Percentiles rank a stretch among this genome's conserved stretches.
Conservation (phyloP, 257 asterid genomes). For the Solanum boliviense region DNA sequence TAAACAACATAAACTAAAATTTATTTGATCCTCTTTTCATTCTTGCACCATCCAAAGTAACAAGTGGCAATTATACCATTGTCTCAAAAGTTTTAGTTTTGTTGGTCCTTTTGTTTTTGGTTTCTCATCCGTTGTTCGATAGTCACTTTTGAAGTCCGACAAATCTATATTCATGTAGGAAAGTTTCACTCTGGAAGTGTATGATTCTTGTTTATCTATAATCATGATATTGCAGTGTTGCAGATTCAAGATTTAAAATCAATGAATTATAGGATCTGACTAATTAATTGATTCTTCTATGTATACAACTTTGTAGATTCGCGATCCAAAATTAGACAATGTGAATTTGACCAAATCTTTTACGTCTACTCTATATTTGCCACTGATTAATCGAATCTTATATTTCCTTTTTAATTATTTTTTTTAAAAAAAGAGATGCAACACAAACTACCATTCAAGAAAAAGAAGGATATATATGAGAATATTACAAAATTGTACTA, state of each 20-base stretch:
- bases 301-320: not conserved
- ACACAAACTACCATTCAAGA: not conserved
- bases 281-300: no score
- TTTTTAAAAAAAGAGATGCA: not conserved
- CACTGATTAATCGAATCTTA: not conserved
- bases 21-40: not conserved
- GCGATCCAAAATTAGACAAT: not conserved
- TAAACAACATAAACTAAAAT: not conserved
- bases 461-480: not conserved
- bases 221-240: not conserved
- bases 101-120: not conserved
- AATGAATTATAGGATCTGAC: no score
- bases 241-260: not conserved
- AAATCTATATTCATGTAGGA: accelerated
- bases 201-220: not conserved
- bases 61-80: not conserved
- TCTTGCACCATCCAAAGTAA: not conserved
- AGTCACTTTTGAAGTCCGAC: not conserved
- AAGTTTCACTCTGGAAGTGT: not conserved
- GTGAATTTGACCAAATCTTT: not conserved
- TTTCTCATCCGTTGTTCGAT: not conserved
- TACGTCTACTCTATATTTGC: not conserved
- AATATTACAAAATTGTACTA: conserved; percentile 17
- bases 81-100: not conserved
- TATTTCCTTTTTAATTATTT: not conserved